A percentile compares a stretch with the other conserved stretches of the same genome.
Conservation (phyloP, 2,329 filamentous ascomycete species). For the Xylariaceae sp. region DNA sequence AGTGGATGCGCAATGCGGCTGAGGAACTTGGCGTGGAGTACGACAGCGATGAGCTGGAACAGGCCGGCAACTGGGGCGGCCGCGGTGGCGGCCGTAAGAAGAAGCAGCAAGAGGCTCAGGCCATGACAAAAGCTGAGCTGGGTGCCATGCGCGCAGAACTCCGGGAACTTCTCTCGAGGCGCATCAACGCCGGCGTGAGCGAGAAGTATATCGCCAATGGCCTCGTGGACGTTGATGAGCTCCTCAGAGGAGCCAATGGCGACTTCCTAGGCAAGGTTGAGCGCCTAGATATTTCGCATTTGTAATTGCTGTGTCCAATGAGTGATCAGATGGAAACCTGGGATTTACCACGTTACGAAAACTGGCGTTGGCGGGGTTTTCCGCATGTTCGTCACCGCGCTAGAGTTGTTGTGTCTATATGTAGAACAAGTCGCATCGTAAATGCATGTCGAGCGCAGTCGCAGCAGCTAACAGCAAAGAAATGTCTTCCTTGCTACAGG, state of each 20-base stretch:
- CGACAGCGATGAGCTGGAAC: conserved; percentile 79
- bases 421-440: background rate
- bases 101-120: conserved; percentile 67
- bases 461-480: too few relatives aligned
- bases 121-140: conserved; percentile 69
- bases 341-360: too few relatives aligned
- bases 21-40: conserved; percentile 94
- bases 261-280: conserved; percentile 59
- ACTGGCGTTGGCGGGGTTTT: too few relatives aligned
- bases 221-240: conserved; percentile 72
- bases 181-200: conserved; percentile 83
- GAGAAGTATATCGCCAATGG: conserved; percentile 82
- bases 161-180: conserved; percentile 62
- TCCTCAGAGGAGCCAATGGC: conserved; percentile 61
- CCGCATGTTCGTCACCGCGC: too few relatives aligned
- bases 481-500: too few relatives aligned
- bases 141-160: conserved; percentile 67
- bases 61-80: conserved; percentile 57
- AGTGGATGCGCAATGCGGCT: conserved; percentile 77
- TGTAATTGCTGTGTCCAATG: conserved; percentile 20
- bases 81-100: conserved; percentile 69
- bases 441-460: background rate
- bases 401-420: background rate
- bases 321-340: background rate
- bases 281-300: conserved; percentile 38